phyloP scores from a whole-genome alignment of 2,329 filamentous ascomycete species.

The Sporothrix inflata region DNA sequence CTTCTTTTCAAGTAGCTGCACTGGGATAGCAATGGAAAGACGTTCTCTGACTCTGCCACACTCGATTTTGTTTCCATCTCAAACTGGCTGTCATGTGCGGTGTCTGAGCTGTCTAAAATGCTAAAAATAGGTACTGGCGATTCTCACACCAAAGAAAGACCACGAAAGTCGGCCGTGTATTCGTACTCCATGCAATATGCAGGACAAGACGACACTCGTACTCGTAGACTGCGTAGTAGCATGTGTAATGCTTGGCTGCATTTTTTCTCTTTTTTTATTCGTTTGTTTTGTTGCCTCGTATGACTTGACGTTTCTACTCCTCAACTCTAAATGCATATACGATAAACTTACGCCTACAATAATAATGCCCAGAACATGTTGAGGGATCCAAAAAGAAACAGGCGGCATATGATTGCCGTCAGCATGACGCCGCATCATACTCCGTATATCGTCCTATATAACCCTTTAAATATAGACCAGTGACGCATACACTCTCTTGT shows the following conservation, averaged over 20 bases:
- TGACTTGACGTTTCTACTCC: background rate
- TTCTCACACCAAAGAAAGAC: background rate
- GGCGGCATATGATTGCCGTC: background rate
- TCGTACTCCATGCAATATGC: background rate
- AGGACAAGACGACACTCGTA: background rate
- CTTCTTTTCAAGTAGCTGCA: background rate
- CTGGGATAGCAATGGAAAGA: background rate
- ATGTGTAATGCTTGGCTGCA: background rate
- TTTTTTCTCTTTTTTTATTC: background rate
- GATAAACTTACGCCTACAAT: background rate
- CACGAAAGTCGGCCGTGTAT: background rate
- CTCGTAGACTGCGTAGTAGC: conserved; percentile 4
- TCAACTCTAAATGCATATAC: background rate
- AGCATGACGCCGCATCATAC: background rate
- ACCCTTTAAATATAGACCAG: background rate
- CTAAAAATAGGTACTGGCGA: background rate
- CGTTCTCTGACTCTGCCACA: conserved; percentile 1
- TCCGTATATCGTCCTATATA: background rate
- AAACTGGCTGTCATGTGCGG: background rate
- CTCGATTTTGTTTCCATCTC: background rate
- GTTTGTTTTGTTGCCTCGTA: background rate
- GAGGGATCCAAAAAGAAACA: background rate
- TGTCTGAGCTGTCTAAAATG: background rate
- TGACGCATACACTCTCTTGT: background rate
- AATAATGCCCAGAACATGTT: background rate